Evolutionary conservation across 176 grass and related monocot genomes (phyloP).

Genomic region (Oryza longistaminata): DNA sequence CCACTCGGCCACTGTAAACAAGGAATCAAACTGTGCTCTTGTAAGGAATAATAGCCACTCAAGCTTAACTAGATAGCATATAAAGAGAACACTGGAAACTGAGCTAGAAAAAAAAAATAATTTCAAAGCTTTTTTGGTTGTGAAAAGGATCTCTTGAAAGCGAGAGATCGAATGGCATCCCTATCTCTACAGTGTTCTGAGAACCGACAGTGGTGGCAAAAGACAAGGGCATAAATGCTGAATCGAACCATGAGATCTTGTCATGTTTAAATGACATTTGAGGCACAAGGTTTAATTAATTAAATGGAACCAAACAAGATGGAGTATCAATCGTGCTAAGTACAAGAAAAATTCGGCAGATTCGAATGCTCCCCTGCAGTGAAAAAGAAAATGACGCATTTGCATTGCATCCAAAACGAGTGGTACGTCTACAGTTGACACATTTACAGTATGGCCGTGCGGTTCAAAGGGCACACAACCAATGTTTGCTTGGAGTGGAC

Average conservation of each 20-base stretch:
- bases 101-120: not conserved
- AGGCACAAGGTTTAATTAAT: not conserved
- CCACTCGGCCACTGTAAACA: not conserved
- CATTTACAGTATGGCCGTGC: not conserved
- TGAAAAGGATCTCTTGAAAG: not conserved
- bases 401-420: not conserved
- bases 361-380: not conserved
- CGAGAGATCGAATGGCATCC: not conserved
- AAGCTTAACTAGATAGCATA: not conserved
- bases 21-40: not conserved
- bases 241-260: not conserved
- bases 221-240: slow-evolving; percentile 9
- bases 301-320: not conserved
- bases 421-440: not conserved
- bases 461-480: not conserved
- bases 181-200: not conserved
- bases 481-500: no score
- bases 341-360: not conserved
- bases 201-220: not conserved
- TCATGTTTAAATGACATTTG: not conserved
- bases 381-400: not conserved
- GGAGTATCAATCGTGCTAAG: not conserved
- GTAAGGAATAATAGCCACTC: not conserved
- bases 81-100: not conserved
- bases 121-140: not conserved